Percentiles rank a stretch among this genome's conserved stretches.
Conservation (phyloP, 257 asterid genomes). For the Scutellaria baicalensis region DNA sequence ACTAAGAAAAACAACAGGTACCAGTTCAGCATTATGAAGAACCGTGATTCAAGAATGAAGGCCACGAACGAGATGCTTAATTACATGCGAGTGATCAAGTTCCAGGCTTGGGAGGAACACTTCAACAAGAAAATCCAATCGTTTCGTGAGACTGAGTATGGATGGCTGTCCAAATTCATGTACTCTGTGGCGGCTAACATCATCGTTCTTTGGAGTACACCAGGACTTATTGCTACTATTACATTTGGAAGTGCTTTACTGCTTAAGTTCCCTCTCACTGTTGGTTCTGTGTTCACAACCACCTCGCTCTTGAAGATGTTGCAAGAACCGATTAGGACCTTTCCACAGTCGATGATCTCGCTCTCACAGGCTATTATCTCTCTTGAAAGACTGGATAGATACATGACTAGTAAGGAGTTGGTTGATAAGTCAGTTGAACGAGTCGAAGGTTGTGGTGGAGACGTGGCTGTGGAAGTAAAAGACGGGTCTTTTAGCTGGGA, state of each 20-base stretch:
- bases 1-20: conserved; percentile 50
- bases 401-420: conserved; percentile 77
- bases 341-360: conserved; percentile 91
- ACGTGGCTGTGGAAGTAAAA: conserved; percentile 56
- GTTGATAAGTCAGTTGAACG: conserved; percentile 61
- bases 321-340: conserved; percentile 85
- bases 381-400: conserved; percentile 70
- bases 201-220: conserved; percentile 78
- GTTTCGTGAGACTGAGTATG: conserved; percentile 54
- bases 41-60: conserved; percentile 83
- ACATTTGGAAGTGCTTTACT: conserved; percentile 74
- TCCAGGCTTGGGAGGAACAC: conserved; percentile 98
- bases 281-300: conserved; percentile 78
- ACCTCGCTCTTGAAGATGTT: conserved; percentile 66
- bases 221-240: conserved; percentile 55
- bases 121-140: conserved; percentile 72
- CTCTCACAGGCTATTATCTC: conserved; percentile 89
- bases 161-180: conserved; percentile 72
- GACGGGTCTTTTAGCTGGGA: conserved; percentile 83
- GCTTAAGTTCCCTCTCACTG: conserved; percentile 59
- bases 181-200: conserved; percentile 56
- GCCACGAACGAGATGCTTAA: conserved; percentile 90
- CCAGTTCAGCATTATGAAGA: conserved; percentile 71
- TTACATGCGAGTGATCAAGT: conserved; percentile 87
- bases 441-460: conserved; percentile 50